These are phyloP conservation scores for Xerocomellus amylosporus DNA, from an alignment of 768 basidiomycete species.

Conservation along the genomic window DNA sequence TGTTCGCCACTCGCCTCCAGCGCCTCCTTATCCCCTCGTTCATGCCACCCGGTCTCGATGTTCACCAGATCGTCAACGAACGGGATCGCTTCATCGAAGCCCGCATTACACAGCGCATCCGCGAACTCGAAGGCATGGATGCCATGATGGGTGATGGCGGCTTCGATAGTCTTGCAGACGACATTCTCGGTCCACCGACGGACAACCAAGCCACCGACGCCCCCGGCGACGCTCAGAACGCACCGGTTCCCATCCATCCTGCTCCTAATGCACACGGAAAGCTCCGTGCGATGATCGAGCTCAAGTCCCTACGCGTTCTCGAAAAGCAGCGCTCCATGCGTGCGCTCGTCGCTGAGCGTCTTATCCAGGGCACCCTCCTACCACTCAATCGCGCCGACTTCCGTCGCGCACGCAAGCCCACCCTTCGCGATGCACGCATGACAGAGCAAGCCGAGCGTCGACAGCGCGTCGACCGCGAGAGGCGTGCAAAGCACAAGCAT, in stretches of 20 bases:
- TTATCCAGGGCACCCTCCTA: conserved; percentile 83
- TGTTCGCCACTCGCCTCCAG: conserved; percentile 72
- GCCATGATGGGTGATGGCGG: conserved; percentile 78
- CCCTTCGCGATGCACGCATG: conserved; percentile 81
- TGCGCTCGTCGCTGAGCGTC: conserved; percentile 79
- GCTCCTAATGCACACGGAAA: conserved; percentile 73
- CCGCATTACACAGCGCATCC: conserved; percentile 82
- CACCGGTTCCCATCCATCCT: conserved; percentile 39
- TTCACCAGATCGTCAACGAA: conserved; percentile 87
- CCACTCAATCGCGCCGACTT: conserved; percentile 92
- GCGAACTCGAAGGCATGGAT: conserved; percentile 78
- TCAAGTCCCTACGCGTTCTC: conserved; percentile 83
- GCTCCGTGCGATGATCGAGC: conserved; percentile 86
- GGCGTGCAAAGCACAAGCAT: conserved; percentile 93
- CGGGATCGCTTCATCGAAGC: conserved; percentile 89
- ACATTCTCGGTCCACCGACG: conserved; percentile 19
- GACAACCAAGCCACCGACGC: conserved; percentile 18
- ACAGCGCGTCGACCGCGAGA: conserved; percentile 89
- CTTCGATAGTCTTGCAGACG: conserved; percentile 52
- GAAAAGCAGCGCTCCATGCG: conserved; percentile 91
- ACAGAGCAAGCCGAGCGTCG: conserved; percentile 89
- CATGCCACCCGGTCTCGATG: conserved; percentile 90
- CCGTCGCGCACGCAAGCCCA: conserved; percentile 81
- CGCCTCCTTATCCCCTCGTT: conserved; percentile 83
- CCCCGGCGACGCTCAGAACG: conserved; percentile 22